Percentiles rank a stretch among this genome's conserved stretches.
These are phyloP conservation scores for Fusarium heterosporum DNA, from an alignment of 2,329 filamentous ascomycete genomes.

Conservation along the genomic window DNA sequence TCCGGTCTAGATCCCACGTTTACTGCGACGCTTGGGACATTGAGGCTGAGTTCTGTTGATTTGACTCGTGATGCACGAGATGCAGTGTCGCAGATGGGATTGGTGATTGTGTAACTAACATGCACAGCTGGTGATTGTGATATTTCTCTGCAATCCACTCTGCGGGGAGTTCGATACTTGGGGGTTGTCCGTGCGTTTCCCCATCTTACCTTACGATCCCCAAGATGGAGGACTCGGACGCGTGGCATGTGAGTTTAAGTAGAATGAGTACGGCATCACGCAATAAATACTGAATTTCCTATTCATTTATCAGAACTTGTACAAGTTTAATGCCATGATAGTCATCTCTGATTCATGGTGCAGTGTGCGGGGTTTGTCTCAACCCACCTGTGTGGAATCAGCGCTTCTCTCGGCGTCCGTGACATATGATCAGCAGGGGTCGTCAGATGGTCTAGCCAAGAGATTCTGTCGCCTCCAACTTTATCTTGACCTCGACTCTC, in stretches of 20 bases:
- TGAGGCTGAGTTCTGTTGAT: conserved; percentile 18
- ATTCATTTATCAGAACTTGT: neutral
- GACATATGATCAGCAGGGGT: conserved; percentile 28
- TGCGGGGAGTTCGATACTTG: neutral
- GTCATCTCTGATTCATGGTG: neutral
- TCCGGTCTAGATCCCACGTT: conserved; percentile 4
- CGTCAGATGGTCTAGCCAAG: conserved; percentile 15
- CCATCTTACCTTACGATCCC: neutral
- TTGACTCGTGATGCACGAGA: conserved; percentile 11
- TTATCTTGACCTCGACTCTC: conserved; percentile 3
- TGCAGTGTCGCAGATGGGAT: conserved; percentile 1
- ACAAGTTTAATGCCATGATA: too few species aligned
- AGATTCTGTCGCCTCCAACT: neutral
- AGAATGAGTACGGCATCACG: too few species aligned
- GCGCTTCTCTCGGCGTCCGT: neutral
- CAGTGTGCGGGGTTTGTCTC: neutral
- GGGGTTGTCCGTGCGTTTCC: neutral
- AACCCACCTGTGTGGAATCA: neutral
- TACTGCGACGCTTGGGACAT: conserved; percentile 3
- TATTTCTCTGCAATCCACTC: neutral
- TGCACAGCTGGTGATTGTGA: neutral
- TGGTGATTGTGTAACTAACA: neutral
- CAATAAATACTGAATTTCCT: neutral
- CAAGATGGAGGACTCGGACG: neutral
- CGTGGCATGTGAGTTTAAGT: too few species aligned